Percentiles rank a stretch among this genome's conserved stretches.
phyloP scores from a whole-genome alignment of 148 eudicot genomes.

The Chenopodium quinoa region DNA sequence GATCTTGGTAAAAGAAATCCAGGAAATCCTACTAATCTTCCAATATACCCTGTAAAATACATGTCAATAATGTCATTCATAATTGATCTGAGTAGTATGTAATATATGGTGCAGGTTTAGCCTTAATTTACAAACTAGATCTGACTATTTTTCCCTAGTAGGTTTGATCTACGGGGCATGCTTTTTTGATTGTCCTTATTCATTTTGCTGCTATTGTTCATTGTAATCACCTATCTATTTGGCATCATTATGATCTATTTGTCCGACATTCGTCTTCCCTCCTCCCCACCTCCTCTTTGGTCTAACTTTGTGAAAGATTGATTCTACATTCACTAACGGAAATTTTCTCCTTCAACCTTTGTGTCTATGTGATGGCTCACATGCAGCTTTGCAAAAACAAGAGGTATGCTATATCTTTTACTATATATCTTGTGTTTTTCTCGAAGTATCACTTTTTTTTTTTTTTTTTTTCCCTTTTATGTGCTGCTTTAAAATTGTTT shows the following conservation, averaged over 20 bases:
- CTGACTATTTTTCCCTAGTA: no score
- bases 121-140: no score
- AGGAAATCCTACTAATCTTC: no score
- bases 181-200: not conserved
- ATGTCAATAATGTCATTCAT: no score
- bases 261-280: not conserved
- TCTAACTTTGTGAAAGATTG: not conserved
- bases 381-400: constrained; percentile 78
- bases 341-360: constrained; percentile 31
- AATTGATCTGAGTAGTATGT: no score
- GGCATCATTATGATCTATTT: not conserved
- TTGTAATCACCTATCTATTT: no score
- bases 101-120: no score
- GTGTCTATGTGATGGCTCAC: constrained; percentile 22
- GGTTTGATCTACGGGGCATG: no score
- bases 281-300: not conserved
- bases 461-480: not conserved
- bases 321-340: constrained; percentile 17
- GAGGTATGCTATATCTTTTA: constrained; percentile 51
- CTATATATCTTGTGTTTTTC: not conserved
- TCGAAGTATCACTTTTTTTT: not conserved
- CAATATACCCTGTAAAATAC: no score
- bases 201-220: not conserved
- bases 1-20: no score
- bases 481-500: constrained; percentile 1